Percentiles rank a stretch among this genome's conserved stretches.
These are phyloP conservation scores for Pyrenochaeta sp. DNA, from an alignment of 2,329 filamentous ascomycete genomes.

Conservation along the genomic window DNA sequence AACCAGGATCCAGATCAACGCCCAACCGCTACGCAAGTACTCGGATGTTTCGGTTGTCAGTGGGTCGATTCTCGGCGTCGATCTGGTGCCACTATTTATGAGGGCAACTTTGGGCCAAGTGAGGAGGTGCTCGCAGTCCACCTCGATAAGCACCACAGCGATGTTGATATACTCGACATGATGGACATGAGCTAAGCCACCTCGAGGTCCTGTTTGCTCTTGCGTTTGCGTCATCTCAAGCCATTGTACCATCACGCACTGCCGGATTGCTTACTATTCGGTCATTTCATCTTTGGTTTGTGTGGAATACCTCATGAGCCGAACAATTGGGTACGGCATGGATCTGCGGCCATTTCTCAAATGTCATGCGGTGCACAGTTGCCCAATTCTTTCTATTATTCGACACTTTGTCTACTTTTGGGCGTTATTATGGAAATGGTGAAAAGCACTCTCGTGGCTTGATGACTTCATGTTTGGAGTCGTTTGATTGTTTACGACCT, in stretches of 20 bases:
- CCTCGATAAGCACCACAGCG: conserved; percentile 44
- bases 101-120: conserved; percentile 91
- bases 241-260: conserved; percentile 1
- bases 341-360: conserved; percentile 16
- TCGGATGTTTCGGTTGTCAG: conserved; percentile 74
- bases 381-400: conserved; percentile 11
- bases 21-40: conserved; percentile 76
- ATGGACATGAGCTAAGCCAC: conserved; percentile 58
- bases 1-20: conserved; percentile 74
- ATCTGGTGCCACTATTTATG: conserved; percentile 91
- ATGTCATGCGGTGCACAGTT: conserved; percentile 14
- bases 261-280: background rate
- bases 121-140: conserved; percentile 64
- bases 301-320: background rate
- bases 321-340: conserved; percentile 15
- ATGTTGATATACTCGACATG: conserved; percentile 60
- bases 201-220: background rate
- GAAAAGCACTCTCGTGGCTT: conserved; percentile 23
- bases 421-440: conserved; percentile 23
- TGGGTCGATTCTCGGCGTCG: conserved; percentile 82
- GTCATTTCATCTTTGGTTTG: too few relatives aligned
- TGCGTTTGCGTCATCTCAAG: background rate
- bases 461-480: conserved; percentile 6
- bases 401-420: conserved; percentile 14
- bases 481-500: conserved; percentile 17